Percentiles rank a stretch among this genome's conserved stretches.
Conservation (phyloP, 768 basidiomycete species). For the Mrakia blollopis region DNA sequence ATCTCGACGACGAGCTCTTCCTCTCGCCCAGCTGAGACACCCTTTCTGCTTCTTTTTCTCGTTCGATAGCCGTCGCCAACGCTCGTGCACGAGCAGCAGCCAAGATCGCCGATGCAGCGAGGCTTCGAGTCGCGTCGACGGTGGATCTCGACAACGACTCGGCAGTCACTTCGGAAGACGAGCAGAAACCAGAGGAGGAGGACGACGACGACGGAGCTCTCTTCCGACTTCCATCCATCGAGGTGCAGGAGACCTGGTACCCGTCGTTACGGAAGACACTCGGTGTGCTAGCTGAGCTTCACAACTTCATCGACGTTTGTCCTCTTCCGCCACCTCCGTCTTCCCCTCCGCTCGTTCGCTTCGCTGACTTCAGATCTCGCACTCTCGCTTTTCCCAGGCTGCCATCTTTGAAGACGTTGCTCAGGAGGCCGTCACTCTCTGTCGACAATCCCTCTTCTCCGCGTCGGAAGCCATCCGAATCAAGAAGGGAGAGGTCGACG, state of each 20-base stretch:
- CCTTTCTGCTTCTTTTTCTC: neutral
- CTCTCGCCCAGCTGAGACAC: neutral
- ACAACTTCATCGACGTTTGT: conserved; percentile 83
- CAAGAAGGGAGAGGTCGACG: conserved; percentile 58
- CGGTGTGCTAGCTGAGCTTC: conserved; percentile 84
- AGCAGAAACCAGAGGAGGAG: conserved; percentile 43
- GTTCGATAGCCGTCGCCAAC: neutral
- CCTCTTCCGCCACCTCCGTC: neutral
- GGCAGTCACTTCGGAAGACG: neutral
- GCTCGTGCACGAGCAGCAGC: neutral
- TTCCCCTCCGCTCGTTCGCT: neutral
- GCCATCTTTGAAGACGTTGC: conserved; percentile 95
- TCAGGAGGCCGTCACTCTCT: conserved; percentile 79
- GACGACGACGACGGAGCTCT: conserved; percentile 47
- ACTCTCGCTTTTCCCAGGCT: conserved; percentile 52
- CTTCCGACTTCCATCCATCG: conserved; percentile 64
- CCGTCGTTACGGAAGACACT: conserved; percentile 81
- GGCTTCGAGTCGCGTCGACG: neutral
- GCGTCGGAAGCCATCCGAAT: conserved; percentile 60
- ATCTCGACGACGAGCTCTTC: neutral
- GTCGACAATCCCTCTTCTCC: conserved; percentile 69
- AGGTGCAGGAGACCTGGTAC: conserved; percentile 82
- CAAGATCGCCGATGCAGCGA: neutral
- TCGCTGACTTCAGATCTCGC: neutral
- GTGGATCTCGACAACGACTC: conserved; percentile 2